Base-by-base conservation (phyloP, 768 basidiomycete genomes). In the Rhizopogon salebrosus region DNA sequence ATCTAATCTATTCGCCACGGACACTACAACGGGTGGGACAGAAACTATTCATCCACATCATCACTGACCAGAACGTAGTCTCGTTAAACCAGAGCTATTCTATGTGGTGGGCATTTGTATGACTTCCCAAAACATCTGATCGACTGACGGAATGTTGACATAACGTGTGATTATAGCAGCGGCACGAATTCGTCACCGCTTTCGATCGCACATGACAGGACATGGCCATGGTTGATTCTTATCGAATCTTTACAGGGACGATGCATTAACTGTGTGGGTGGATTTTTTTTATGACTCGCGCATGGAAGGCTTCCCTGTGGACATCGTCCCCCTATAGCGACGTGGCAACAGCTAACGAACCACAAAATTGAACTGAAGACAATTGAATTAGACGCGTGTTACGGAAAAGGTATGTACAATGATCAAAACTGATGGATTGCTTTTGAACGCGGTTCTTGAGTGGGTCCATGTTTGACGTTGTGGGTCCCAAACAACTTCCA, bases 401-500 rank as follows among this genome's bases (percentile, higher is more conserved):
- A 48, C 22, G 37, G 48, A 53, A 26, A 46, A 51, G 36, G 36
- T 41, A 29, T n/a, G n/a, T n/a, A n/a, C n/a, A n/a, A n/a, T n/a
- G 13, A 20, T 16, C 24, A 39, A 41, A 57, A 43, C 64, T 57
- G 7, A 56, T 60, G 59, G 66, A 68, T 68, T 68, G 66, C 60
- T 53, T 53, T 50, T 9, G n/a, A n/a, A n/a, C n/a, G n/a, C n/a
- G n/a, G n/a, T 23, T 56, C 57, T 56, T 54, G 55, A 41, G 35
- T 27, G 10, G 50, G 51, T 54, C 39, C 50, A 16, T 50, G 56
- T 64, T 43, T 48, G 60, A 41, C 24, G 38, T 26, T 70, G 60
- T 68, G 60, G 67, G 66, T 70, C 66, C 67, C 45, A 40, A 6
- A 58, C 29, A 69, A 52, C 59, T 63, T 1, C 68, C 63, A 34